Conservation (phyloP, 2,329 filamentous ascomycete species). For the Fusarium sterilihyphosum region DNA sequence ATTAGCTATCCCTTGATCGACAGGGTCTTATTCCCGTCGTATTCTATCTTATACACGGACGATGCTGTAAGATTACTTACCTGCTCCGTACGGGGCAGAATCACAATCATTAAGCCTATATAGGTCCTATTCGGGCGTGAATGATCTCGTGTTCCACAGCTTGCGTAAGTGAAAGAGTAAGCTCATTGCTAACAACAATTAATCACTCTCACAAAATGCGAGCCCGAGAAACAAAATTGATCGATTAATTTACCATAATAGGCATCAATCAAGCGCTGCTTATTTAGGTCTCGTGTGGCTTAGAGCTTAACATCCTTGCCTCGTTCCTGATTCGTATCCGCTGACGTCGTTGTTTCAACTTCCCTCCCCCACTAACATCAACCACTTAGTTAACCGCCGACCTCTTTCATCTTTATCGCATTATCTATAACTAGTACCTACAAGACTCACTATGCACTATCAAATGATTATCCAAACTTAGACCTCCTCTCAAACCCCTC, state of each 20-base stretch:
- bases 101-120: background rate
- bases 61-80: background rate
- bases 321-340: slow-evolving; percentile 21
- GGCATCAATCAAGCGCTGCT: background rate
- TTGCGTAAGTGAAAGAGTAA: background rate
- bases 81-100: background rate
- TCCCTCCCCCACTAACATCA: slow-evolving; percentile 12
- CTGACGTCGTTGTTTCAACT: slow-evolving; percentile 30
- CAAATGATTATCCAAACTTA: background rate
- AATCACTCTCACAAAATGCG: background rate
- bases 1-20: background rate
- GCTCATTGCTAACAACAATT: background rate
- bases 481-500: background rate
- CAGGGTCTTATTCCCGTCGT: slow-evolving; percentile 19
- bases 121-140: background rate
- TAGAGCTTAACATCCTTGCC: slow-evolving; percentile 1
- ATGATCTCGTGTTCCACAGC: background rate
- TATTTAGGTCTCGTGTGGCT: slow-evolving; percentile 8
- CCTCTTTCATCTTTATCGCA: background rate
- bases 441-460: background rate
- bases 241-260: background rate
- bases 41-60: background rate
- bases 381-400: background rate
- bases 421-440: background rate
- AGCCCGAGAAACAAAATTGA: background rate